A percentile compares a stretch with the other conserved stretches of the same genome.
phyloP scores from a whole-genome alignment of 805 yeast genomes.

The Wickerhamomyces bisporus region DNA sequence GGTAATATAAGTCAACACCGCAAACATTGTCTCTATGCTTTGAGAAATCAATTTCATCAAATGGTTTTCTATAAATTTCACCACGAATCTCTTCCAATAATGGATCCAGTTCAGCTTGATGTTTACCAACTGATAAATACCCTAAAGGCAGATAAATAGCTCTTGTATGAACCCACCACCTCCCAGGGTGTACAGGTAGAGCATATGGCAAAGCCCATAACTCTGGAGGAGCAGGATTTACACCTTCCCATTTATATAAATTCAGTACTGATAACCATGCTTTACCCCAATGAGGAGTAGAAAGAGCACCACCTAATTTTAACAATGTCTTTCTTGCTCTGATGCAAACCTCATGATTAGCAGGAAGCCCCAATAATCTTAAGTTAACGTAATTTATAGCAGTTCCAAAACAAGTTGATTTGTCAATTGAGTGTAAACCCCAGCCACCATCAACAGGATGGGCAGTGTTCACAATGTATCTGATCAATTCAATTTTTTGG shows the following conservation, averaged over 20 bases:
- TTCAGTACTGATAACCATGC: conserved; percentile 80
- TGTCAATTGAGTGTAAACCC: conserved; percentile 93
- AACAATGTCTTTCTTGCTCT: conserved; percentile 70
- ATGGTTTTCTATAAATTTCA: conserved; percentile 74
- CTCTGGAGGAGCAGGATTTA: conserved; percentile 97
- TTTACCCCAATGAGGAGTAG: conserved; percentile 97
- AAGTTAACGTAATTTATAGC: conserved; percentile 78
- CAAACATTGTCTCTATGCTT: conserved; percentile 79
- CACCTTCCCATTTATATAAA: conserved; percentile 92
- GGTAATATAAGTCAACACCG: conserved; percentile 90
- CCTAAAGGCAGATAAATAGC: conserved; percentile 87
- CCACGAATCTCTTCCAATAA: conserved; percentile 59
- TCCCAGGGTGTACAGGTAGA: conserved; percentile 84
- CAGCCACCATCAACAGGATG: conserved; percentile 99
- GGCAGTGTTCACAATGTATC: conserved; percentile 86
- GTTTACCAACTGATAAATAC: conserved; percentile 57
- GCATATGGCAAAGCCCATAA: conserved; percentile 81
- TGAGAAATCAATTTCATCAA: conserved; percentile 60
- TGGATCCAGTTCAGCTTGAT: conserved; percentile 56
- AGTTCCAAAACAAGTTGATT: conserved; percentile 94
- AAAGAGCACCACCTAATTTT: conserved; percentile 82
- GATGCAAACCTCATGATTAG: conserved; percentile 69
- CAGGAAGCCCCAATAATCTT: conserved; percentile 70
- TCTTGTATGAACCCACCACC: conserved; percentile 99
- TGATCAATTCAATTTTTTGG: conserved; percentile 60